Percentiles rank a stretch among this genome's conserved stretches.
phyloP scores from a whole-genome alignment of 2,329 filamentous ascomycete species.

The Botrytis fabae region DNA sequence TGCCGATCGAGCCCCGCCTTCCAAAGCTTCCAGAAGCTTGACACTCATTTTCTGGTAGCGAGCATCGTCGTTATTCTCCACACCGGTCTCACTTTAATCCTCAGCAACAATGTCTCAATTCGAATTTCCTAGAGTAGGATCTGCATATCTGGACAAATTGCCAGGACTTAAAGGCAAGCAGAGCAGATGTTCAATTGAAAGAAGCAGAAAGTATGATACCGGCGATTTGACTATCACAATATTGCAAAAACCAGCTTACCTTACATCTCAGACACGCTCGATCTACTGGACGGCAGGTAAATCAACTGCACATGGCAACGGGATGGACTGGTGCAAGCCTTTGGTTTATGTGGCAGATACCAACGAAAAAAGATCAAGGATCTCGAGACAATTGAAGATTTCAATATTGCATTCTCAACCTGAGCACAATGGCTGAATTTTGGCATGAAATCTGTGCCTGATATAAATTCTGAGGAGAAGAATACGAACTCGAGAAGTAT shows the following conservation, averaged over 20 bases:
- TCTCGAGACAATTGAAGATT: not conserved
- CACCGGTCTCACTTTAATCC: not conserved
- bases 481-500: not conserved
- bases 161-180: not conserved
- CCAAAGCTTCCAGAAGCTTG: slow-evolving; percentile 2
- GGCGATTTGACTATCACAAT: not conserved
- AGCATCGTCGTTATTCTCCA: slow-evolving; percentile 8
- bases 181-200: not conserved
- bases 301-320: not conserved
- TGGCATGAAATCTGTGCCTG: not conserved
- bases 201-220: not conserved
- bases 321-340: not conserved
- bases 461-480: not conserved
- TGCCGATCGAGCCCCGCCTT: slow-evolving; percentile 1
- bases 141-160: not conserved
- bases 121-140: not conserved
- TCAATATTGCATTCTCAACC: not conserved
- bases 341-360: not conserved
- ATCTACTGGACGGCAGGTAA: not conserved
- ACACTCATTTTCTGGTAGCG: slow-evolving; percentile 4
- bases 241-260: not conserved
- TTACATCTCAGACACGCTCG: not conserved
- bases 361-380: not conserved
- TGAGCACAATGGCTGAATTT: not conserved
- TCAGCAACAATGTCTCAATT: not conserved